Evolutionary conservation across 768 basidiomycete genomes (phyloP).

Genomic region (Russula sp.): DNA sequence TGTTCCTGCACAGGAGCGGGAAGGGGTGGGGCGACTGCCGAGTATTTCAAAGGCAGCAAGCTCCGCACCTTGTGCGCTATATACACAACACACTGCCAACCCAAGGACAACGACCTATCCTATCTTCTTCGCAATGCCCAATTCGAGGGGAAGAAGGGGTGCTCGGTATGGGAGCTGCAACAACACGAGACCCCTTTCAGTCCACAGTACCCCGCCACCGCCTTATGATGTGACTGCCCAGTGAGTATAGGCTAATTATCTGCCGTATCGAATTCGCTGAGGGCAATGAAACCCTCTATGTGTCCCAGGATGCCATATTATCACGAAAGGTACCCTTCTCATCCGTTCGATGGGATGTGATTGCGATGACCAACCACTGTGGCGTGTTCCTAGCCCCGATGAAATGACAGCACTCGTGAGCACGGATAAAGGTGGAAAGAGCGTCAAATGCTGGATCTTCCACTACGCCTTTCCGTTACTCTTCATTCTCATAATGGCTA

Average conservation of each 20-base stretch:
- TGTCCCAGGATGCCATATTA: not conserved
- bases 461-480: not conserved
- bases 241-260: not conserved
- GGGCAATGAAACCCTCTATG: not conserved
- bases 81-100: no score
- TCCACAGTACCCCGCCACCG: not conserved
- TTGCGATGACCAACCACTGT: not conserved
- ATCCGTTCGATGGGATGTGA: not conserved
- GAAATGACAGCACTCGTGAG: conserved; percentile 1
- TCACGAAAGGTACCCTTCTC: not conserved
- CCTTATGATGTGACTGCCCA: not conserved
- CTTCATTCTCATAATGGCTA: not conserved
- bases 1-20: not conserved
- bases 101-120: no score
- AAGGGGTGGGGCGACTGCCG: not conserved
- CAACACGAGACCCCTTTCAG: not conserved
- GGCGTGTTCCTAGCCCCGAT: not conserved
- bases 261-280: not conserved
- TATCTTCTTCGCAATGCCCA: no score
- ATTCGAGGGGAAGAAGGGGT: not conserved
- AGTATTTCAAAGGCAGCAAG: not conserved
- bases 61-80: not conserved
- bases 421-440: not conserved
- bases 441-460: not conserved
- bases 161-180: not conserved